A percentile compares a stretch with the other conserved stretches of the same genome.
Evolutionary conservation across 2,329 filamentous ascomycete species (phyloP).

Genomic region (Phoma herbarum): DNA sequence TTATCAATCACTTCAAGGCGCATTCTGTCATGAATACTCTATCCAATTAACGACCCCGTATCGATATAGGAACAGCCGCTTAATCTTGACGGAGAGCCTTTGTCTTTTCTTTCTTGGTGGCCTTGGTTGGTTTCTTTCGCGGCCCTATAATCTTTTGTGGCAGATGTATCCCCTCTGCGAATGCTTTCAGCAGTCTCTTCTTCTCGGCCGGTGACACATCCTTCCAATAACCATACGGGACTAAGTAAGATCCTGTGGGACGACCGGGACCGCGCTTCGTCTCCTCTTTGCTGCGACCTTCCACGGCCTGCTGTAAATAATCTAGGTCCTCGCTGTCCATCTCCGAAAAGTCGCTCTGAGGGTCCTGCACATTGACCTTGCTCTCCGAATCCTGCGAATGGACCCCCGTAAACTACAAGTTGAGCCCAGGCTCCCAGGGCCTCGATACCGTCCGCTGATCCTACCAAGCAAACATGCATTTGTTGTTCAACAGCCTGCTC

Average conservation of each 20-base stretch:
- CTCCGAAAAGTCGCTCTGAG: background rate
- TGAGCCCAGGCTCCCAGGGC: background rate
- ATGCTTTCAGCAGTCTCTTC: background rate
- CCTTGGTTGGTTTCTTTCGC: background rate
- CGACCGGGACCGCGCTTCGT: background rate
- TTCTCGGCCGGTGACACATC: background rate
- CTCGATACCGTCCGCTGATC: background rate
- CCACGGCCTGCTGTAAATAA: background rate
- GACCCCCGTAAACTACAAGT: background rate
- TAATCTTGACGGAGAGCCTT: background rate
- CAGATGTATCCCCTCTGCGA: background rate
- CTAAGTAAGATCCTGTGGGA: background rate
- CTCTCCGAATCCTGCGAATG: background rate
- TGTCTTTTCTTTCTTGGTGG: background rate
- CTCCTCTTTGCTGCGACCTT: background rate
- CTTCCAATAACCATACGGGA: background rate
- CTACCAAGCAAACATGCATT: constrained; percentile 55
- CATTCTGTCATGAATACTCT: no score
- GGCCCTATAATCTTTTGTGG: background rate
- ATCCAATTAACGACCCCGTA: background rate
- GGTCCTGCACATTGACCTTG: background rate
- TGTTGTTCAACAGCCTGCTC: constrained; percentile 72
- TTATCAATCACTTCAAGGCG: background rate
- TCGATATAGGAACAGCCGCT: background rate
- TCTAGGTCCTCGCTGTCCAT: background rate